Evolutionary conservation across 225 moss, liverwort and hornwort genomes (phyloP), one percentile per base, ranked within the genome.

Genomic region (Pseudoscleropodium purum): DNA sequence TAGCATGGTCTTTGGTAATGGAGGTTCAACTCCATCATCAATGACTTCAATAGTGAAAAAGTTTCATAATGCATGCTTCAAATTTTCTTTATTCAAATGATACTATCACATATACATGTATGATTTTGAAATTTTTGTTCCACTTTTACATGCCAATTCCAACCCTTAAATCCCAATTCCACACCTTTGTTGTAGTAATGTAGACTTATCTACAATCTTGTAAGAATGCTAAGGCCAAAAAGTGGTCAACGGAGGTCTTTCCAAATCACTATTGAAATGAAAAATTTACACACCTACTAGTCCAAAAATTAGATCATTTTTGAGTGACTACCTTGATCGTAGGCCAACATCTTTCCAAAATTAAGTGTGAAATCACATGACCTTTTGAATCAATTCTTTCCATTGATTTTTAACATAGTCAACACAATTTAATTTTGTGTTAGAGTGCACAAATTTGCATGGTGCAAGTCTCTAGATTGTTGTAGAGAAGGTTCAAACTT

Each of bases 211-310:
- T 74, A 9, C 16, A 43, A 43, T 5, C 51, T 34, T 77, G 2
- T 3, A n/a, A 54, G 3, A 15, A 54, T 0, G 1, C 5, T 24
- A 4, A 36, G 5, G 2, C 5, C 54, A 9, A 54, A 54, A 24
- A 54, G 9, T 9, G 3, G 2, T 0, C 2, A 0, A 78, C 36
- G 13, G 23, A 52, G 8, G 36, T 36, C 21, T 76, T 76, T 76
- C 2, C 34, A 75, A 49, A 19, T 75, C 51, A 33, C 1, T 20
- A 0, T 19, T 31, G 47, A 49, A 75, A 75, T 75, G 3, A 76
- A 76, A 18, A 49, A 31, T 19, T n/a, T n/a, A n/a, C n/a, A 7
- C 7, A 33, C 33, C 51, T 33, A 13, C 21, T 76, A 13, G 13
- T 34, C 0, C 4, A 31, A 30, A 31, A 75, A 75, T 31, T 7